These are phyloP conservation scores for Bonia amplexicaulis DNA, from an alignment of 176 grass and related monocot species.

Conservation along the genomic window DNA sequence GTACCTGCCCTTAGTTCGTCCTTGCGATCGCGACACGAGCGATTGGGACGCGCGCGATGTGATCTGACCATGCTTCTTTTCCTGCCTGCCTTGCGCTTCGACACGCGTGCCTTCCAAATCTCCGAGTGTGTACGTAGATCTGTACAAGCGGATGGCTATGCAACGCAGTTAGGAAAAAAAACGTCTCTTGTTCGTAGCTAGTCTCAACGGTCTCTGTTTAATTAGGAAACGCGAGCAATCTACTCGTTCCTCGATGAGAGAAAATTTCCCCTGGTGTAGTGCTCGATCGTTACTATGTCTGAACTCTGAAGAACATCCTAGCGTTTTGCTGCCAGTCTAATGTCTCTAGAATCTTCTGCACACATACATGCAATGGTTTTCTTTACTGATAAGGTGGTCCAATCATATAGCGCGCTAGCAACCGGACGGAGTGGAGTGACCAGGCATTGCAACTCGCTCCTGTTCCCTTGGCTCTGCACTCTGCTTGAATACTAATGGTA, in stretches of 20 bases:
- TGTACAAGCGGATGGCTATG: not conserved
- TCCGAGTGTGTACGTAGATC: not conserved
- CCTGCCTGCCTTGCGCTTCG: not conserved
- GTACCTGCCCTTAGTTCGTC: not conserved
- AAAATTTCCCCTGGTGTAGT: not conserved
- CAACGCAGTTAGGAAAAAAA: not conserved
- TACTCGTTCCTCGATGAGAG: not conserved
- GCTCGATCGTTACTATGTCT: not conserved
- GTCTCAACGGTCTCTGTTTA: not conserved
- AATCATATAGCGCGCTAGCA: conserved; percentile 7
- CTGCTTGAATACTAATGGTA: not conserved
- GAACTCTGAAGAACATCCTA: not conserved
- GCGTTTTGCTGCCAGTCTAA: no score
- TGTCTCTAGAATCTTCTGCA: no score
- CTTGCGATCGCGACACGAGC: not conserved
- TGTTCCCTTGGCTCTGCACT: not conserved
- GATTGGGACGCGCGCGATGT: not conserved
- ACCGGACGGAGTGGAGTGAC: conserved; percentile 27
- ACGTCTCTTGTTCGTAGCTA: not conserved
- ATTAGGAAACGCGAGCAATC: not conserved
- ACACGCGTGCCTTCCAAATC: not conserved
- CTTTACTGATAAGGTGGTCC: not conserved
- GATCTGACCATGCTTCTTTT: conserved; percentile 9
- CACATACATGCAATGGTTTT: no score
- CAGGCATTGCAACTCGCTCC: conserved; percentile 33